phyloP scores from a whole-genome alignment of 352 stramenopile species.

The Globisporangium megalacanthum region DNA sequence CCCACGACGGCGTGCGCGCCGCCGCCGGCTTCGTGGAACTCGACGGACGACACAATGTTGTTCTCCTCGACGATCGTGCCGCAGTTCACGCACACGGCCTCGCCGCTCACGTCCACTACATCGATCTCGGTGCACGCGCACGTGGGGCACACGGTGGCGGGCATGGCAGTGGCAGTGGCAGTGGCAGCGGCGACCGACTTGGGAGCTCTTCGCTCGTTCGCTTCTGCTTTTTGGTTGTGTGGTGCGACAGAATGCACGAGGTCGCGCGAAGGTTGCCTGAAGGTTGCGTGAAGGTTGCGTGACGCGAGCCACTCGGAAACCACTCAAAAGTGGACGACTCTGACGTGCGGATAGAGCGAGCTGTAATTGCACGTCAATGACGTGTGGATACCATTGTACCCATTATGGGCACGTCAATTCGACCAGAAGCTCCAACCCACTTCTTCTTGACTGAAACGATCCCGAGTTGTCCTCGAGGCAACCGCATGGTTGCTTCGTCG shows the following conservation, averaged over 20 bases:
- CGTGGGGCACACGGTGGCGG: slow-evolving; percentile 87
- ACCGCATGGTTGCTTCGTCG: too few relatives aligned
- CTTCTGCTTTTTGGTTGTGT: background rate
- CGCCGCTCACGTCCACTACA: slow-evolving; percentile 88
- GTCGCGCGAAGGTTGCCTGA: background rate
- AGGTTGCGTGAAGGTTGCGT: slow-evolving; percentile 11
- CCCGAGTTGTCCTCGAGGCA: too few relatives aligned
- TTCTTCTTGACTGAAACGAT: too few relatives aligned
- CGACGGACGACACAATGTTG: slow-evolving; percentile 95
- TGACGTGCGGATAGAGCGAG: background rate
- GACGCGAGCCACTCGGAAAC: slow-evolving; percentile 1
- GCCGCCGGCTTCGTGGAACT: slow-evolving; percentile 94
- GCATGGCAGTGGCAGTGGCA: slow-evolving; percentile 1
- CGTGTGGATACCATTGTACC: too few relatives aligned
- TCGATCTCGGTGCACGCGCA: slow-evolving; percentile 95
- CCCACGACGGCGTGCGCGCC: slow-evolving; percentile 91
- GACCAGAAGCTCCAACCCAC: too few relatives aligned
- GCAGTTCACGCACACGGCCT: slow-evolving; percentile 84
- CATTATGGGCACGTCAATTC: too few relatives aligned
- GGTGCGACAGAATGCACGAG: background rate
- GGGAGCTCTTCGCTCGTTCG: background rate
- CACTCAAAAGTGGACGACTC: background rate
- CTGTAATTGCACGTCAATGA: background rate
- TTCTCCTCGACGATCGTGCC: slow-evolving; percentile 97
- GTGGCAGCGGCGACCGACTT: slow-evolving; percentile 1